Evolutionary conservation across 192 early-diverging fungal species (phyloP).

Genomic region (Gryganskiella cystojenkinii): DNA sequence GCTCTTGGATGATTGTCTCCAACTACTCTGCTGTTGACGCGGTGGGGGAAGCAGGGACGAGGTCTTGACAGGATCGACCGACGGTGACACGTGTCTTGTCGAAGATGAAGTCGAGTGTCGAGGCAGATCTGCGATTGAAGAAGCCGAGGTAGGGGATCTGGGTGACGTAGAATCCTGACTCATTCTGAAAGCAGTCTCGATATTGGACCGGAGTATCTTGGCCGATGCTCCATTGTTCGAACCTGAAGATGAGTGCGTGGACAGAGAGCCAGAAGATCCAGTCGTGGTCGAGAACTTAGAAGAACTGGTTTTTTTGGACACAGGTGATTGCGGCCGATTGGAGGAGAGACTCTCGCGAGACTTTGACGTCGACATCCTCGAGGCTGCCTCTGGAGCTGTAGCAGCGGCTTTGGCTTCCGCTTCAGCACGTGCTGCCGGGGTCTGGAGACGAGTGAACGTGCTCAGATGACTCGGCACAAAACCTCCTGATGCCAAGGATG

Average conservation of each 20-base stretch:
- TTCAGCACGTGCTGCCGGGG: background rate
- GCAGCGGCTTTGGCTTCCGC: background rate
- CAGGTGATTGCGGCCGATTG: background rate
- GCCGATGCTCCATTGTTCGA: background rate
- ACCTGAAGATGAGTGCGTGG: background rate
- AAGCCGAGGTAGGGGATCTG: background rate
- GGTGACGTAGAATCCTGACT: background rate
- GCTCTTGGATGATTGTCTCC: background rate
- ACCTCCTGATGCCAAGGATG: too few species aligned
- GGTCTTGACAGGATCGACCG: background rate
- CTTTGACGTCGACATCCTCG: background rate
- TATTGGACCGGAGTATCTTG: background rate
- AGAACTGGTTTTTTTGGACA: conserved; percentile 15
- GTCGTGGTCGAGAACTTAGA: conserved; percentile 2
- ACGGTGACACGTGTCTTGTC: background rate
- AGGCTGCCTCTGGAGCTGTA: background rate
- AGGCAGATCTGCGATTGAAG: background rate
- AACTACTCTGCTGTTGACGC: background rate
- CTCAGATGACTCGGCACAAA: too few species aligned
- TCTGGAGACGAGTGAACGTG: too few species aligned
- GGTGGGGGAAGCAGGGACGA: conserved; percentile 3
- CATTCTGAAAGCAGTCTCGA: background rate
- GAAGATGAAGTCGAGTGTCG: too few species aligned
- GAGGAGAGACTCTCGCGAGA: conserved; percentile 20
- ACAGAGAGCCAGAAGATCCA: background rate